These are phyloP conservation scores for Colletotrichum costaricense DNA, from an alignment of 2,329 filamentous ascomycete genomes.

Conservation along the genomic window DNA sequence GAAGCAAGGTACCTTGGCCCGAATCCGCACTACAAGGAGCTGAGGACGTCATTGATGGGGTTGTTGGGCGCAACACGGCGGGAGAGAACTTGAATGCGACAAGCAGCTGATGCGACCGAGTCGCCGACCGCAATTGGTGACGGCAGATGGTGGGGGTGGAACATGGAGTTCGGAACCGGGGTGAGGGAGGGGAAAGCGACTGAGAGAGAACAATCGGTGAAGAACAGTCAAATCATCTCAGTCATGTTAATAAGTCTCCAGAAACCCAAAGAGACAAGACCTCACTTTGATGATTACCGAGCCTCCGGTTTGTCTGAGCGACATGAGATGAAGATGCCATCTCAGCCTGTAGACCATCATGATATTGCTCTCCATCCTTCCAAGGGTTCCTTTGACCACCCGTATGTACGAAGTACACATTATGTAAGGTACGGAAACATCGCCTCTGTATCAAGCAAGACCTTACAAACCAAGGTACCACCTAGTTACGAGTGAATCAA, in stretches of 20 bases:
- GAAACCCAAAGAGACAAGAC: no score
- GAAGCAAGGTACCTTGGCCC: neutral
- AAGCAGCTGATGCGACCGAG: slow-evolving; percentile 16
- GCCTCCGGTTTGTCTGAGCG: no score
- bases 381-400: no score
- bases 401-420: no score
- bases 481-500: no score
- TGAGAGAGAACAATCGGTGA: neutral
- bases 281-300: neutral
- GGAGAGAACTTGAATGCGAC: slow-evolving; percentile 16
- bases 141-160: neutral
- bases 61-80: neutral
- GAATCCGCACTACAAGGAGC: neutral
- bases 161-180: neutral
- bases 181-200: neutral
- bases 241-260: neutral
- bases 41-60: slow-evolving; percentile 31
- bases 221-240: neutral
- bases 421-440: no score
- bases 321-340: neutral
- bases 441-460: no score
- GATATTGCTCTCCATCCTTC: no score
- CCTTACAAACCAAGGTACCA: no score
- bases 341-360: no score
- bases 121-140: neutral